phyloP scores from a whole-genome alignment of 2,329 filamentous ascomycete species.

The Scedosporium apiospermum region DNA sequence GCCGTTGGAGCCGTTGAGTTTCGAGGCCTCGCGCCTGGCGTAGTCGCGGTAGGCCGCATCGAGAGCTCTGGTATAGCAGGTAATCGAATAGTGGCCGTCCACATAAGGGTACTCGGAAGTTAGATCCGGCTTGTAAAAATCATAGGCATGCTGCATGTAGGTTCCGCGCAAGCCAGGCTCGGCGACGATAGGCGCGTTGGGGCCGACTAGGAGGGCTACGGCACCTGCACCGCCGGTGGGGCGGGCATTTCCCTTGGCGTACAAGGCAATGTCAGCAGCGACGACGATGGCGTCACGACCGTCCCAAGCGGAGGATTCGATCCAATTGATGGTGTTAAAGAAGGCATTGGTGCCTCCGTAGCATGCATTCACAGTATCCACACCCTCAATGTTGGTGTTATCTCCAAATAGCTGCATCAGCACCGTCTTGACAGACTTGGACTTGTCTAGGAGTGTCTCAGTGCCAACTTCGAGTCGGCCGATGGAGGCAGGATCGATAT shows the following conservation, averaged over 20 bases:
- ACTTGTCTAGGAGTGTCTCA: constrained; percentile 81
- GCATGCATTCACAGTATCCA: constrained; percentile 78
- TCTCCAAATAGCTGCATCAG: constrained; percentile 79
- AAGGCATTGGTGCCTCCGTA: constrained; percentile 80
- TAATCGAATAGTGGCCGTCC: constrained; percentile 74
- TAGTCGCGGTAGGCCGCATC: constrained; percentile 77
- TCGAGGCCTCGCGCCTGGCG: constrained; percentile 59
- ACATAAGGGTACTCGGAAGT: constrained; percentile 82
- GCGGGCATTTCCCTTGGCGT: constrained; percentile 73
- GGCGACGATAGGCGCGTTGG: constrained; percentile 65
- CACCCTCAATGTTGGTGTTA: constrained; percentile 76
- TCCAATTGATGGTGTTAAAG: constrained; percentile 77
- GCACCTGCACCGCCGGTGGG: constrained; percentile 73
- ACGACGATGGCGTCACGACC: constrained; percentile 73
- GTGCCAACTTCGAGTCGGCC: constrained; percentile 79
- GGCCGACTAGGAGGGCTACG: constrained; percentile 70
- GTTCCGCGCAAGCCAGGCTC: constrained; percentile 72
- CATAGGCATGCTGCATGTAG: constrained; percentile 78
- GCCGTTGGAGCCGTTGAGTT: constrained; percentile 38
- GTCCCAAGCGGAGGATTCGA: constrained; percentile 82
- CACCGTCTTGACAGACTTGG: constrained; percentile 82
- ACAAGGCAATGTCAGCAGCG: constrained; percentile 74
- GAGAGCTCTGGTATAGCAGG: constrained; percentile 72
- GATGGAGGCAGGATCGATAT: constrained; percentile 67
- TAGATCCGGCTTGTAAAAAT: constrained; percentile 85